Evolutionary conservation across 805 yeast species (phyloP).

Genomic region (Dipodascus albidus): DNA sequence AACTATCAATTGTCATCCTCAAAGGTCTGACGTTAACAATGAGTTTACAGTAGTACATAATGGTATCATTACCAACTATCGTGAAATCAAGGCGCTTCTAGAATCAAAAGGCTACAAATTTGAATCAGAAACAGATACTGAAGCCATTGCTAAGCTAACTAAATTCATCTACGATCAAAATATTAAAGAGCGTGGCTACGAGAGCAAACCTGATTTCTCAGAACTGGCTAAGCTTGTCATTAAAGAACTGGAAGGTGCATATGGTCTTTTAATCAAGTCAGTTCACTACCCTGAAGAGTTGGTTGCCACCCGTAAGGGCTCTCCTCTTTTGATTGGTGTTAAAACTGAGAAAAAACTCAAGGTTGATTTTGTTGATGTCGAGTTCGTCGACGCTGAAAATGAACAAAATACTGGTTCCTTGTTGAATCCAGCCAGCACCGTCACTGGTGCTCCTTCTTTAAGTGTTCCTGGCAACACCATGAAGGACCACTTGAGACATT

Average conservation of each 20-base stretch:
- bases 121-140: constrained; percentile 94
- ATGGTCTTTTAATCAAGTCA: constrained; percentile 89
- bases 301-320: constrained; percentile 95
- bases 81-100: constrained; percentile 79
- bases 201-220: constrained; percentile 57
- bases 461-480: constrained; percentile 28
- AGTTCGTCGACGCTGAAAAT: constrained; percentile 56
- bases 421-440: not conserved
- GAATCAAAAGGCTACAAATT: constrained; percentile 68
- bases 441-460: constrained; percentile 5
- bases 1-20: constrained; percentile 87
- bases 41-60: constrained; percentile 93
- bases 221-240: constrained; percentile 87
- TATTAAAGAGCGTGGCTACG: constrained; percentile 27
- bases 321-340: constrained; percentile 94
- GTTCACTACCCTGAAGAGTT: constrained; percentile 90
- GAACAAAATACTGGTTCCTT: not conserved
- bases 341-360: constrained; percentile 90
- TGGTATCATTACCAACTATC: constrained; percentile 94
- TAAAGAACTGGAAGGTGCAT: constrained; percentile 92
- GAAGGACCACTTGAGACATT: constrained; percentile 62
- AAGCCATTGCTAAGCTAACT: constrained; percentile 91
- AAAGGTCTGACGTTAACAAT: constrained; percentile 68
- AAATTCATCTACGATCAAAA: constrained; percentile 82
- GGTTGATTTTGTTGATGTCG: constrained; percentile 97